Conservation (phyloP, 2,329 filamentous ascomycete species). For the Fusarium oligoseptatum region DNA sequence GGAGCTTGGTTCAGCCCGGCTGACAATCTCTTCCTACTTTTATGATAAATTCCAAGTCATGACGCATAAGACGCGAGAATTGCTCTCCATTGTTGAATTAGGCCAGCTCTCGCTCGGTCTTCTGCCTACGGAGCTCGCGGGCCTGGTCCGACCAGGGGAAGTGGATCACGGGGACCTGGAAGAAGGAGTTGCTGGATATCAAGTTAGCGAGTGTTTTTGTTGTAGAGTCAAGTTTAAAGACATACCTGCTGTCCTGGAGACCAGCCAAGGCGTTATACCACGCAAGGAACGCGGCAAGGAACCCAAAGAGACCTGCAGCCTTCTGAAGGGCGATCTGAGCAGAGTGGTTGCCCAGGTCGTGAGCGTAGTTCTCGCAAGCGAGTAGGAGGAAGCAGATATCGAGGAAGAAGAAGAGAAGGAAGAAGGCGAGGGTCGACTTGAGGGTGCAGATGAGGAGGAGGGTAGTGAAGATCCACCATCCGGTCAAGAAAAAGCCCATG, state of each 20-base stretch:
- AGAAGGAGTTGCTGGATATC: slow-evolving; percentile 81
- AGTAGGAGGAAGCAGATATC: slow-evolving; percentile 83
- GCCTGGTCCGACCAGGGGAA: slow-evolving; percentile 94
- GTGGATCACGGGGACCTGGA: slow-evolving; percentile 91
- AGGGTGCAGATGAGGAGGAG: slow-evolving; percentile 81
- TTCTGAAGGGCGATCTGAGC: slow-evolving; percentile 69
- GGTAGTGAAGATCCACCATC: slow-evolving; percentile 90
- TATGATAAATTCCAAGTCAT: slow-evolving; percentile 38
- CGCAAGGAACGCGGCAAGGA: slow-evolving; percentile 83
- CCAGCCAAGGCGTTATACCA: slow-evolving; percentile 91
- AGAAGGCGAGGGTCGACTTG: slow-evolving; percentile 83
- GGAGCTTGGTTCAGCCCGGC: background rate
- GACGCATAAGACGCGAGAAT: slow-evolving; percentile 34
- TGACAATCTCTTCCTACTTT: slow-evolving; percentile 13
- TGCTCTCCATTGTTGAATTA: slow-evolving; percentile 19
- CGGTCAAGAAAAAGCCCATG: slow-evolving; percentile 80
- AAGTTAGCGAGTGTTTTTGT: slow-evolving; percentile 51
- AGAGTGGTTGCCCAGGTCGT: slow-evolving; percentile 62
- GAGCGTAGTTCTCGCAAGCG: slow-evolving; percentile 71
- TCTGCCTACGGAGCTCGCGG: slow-evolving; percentile 65
- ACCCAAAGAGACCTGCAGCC: slow-evolving; percentile 83
- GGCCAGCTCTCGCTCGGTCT: slow-evolving; percentile 52
- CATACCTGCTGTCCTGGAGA: slow-evolving; percentile 78
- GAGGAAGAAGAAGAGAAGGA: slow-evolving; percentile 81
- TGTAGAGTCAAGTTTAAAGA: slow-evolving; percentile 19